Percentiles rank a stretch among this genome's conserved stretches.
Conservation (phyloP, 805 yeast species). For the Starmerella roubikii region DNA sequence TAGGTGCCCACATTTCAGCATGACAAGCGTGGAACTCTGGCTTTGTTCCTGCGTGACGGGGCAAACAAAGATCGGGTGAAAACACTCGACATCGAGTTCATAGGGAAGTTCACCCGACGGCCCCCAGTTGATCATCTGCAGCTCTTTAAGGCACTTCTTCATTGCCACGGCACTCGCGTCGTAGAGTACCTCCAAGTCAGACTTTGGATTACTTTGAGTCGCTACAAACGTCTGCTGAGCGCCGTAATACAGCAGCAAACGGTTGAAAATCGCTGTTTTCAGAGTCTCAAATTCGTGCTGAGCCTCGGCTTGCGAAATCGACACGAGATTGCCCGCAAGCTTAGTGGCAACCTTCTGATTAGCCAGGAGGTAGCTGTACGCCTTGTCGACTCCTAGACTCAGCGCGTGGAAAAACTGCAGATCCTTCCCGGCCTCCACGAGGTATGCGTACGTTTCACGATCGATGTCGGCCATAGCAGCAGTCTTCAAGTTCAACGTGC, state of each 20-base stretch:
- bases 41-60: constrained; percentile 1
- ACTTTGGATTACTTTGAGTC: background rate
- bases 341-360: no score
- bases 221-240: background rate
- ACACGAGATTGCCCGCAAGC: background rate
- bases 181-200: background rate
- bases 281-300: background rate
- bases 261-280: background rate
- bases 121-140: background rate
- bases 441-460: background rate
- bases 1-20: constrained; percentile 1
- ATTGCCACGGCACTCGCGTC: background rate
- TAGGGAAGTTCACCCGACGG: background rate
- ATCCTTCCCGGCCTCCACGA: background rate
- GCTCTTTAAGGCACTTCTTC: background rate
- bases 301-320: background rate
- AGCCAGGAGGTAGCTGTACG: background rate
- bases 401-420: background rate
- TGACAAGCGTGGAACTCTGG: background rate
- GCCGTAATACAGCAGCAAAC: background rate
- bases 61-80: constrained; percentile 1
- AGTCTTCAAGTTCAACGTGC: background rate
- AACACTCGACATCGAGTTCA: background rate
- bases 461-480: background rate
- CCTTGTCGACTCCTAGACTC: background rate